Conservation (phyloP, 2,329 filamentous ascomycete genomes). For the Thelonectria rubi region DNA sequence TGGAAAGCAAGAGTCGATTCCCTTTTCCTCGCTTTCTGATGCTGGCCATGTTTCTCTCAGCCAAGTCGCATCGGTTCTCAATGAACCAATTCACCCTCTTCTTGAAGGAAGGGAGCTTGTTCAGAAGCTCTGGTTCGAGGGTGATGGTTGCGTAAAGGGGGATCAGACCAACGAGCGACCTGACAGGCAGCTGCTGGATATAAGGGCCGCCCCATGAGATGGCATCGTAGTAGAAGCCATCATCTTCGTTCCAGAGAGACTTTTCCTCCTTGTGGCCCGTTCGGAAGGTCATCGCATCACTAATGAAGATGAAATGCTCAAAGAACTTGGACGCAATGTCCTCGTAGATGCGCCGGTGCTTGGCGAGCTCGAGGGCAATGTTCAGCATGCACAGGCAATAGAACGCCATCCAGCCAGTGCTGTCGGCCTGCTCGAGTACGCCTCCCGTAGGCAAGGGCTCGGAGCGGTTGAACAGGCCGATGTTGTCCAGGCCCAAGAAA, state of each 20-base stretch:
- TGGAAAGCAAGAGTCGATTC: constrained; percentile 83
- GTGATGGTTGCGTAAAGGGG: constrained; percentile 93
- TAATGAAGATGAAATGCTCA: constrained; percentile 97
- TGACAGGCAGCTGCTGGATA: constrained; percentile 90
- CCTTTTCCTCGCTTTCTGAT: constrained; percentile 92
- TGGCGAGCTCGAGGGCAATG: constrained; percentile 92
- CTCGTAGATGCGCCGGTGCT: constrained; percentile 94
- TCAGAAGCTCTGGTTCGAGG: constrained; percentile 91
- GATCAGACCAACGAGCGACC: constrained; percentile 92
- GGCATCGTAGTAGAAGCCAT: constrained; percentile 98
- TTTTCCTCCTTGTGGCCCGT: constrained; percentile 75
- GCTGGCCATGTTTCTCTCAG: constrained; percentile 92
- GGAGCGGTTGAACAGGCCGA: constrained; percentile 95
- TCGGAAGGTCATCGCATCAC: constrained; percentile 93
- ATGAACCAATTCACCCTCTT: constrained; percentile 95
- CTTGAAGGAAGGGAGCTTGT: constrained; percentile 92
- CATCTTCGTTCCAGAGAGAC: constrained; percentile 94
- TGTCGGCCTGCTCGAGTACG: constrained; percentile 94
- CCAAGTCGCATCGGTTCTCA: constrained; percentile 84
- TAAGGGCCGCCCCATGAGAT: constrained; percentile 96
- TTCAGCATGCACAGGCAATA: constrained; percentile 97
- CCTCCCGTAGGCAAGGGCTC: constrained; percentile 94
- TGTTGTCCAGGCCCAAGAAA: constrained; percentile 95
- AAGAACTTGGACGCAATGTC: constrained; percentile 99
- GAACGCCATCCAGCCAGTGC: constrained; percentile 99